Evolutionary conservation across 2,329 filamentous ascomycete genomes (phyloP).

Genomic region (Penicillium sp.): DNA sequence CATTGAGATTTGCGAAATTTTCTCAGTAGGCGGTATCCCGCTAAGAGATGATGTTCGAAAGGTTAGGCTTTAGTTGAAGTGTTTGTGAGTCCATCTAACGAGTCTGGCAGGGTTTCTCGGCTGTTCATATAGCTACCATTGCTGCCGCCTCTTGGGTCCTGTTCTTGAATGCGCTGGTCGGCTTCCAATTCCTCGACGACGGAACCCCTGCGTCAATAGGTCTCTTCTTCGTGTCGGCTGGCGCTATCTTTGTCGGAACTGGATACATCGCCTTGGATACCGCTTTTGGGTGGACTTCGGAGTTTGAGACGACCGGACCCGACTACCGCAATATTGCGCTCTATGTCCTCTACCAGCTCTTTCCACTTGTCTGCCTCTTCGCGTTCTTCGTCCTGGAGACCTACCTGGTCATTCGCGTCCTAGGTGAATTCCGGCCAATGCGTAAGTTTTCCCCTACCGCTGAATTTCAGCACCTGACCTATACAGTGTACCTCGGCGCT

Average conservation of each 20-base stretch:
- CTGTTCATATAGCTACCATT: constrained; percentile 88
- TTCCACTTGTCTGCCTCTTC: constrained; percentile 86
- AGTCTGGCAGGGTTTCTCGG: constrained; percentile 73
- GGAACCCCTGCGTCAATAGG: constrained; percentile 84
- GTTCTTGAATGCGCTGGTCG: constrained; percentile 88
- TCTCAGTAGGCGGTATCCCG: constrained; percentile 89
- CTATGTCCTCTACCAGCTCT: constrained; percentile 91
- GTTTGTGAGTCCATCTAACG: constrained; percentile 15
- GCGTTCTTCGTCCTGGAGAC: constrained; percentile 84
- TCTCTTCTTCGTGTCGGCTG: constrained; percentile 73
- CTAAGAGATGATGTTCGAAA: constrained; percentile 69
- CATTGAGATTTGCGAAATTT: constrained; percentile 93
- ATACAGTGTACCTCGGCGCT: constrained; percentile 70
- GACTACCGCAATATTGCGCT: constrained; percentile 78
- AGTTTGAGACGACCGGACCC: constrained; percentile 68
- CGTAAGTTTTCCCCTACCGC: constrained; percentile 50
- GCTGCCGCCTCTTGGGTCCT: constrained; percentile 88
- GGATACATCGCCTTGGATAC: constrained; percentile 97
- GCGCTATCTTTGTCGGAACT: constrained; percentile 80
- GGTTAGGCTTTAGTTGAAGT: constrained; percentile 55
- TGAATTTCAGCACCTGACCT: background rate
- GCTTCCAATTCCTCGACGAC: constrained; percentile 92
- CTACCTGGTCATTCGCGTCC: constrained; percentile 79
- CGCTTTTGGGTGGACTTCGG: constrained; percentile 80
- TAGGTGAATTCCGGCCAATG: constrained; percentile 93